Evolutionary conservation across 495 filamentous ascomycete genomes (phyloP).

Genomic region (Hyaloscypha finlandica): DNA sequence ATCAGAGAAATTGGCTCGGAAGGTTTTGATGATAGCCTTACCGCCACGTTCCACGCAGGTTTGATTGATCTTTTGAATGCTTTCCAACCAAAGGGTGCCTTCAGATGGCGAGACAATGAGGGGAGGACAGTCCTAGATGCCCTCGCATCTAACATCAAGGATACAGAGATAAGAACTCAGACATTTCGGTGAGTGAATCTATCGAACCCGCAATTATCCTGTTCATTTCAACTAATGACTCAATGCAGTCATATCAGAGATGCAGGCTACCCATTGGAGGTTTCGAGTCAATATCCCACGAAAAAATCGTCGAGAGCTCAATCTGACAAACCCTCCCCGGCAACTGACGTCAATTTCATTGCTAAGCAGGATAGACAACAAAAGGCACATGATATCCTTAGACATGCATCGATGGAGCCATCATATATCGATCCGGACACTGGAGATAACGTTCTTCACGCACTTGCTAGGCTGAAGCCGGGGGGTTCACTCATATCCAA

Average conservation of each 20-base stretch:
- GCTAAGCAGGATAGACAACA: neutral
- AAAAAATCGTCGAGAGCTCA: neutral
- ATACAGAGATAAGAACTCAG: neutral
- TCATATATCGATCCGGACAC: conserved; percentile 16
- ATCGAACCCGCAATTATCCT: neutral
- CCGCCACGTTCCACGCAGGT: neutral
- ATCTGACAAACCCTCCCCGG: neutral
- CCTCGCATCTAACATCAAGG: conserved; percentile 4
- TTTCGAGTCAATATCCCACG: conserved; percentile 2
- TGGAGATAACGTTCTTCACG: conserved; percentile 24
- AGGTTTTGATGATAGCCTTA: neutral
- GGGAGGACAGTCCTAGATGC: conserved; percentile 10
- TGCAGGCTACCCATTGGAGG: conserved; percentile 3
- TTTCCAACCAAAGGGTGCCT: neutral
- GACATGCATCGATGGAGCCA: conserved; percentile 1
- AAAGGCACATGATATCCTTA: neutral
- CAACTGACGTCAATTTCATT: neutral
- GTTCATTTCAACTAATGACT: neutral
- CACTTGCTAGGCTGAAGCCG: conserved; percentile 13
- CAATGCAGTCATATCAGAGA: neutral
- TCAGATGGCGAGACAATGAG: conserved; percentile 19
- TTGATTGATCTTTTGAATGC: conserved; percentile 11
- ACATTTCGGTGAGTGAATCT: conserved; percentile 5
- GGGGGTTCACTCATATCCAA: neutral
- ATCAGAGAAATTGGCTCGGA: neutral